Evolutionary conservation across 108 stramenopile genomes (phyloP).

Genomic region (Cylindrotheca fusiformis): DNA sequence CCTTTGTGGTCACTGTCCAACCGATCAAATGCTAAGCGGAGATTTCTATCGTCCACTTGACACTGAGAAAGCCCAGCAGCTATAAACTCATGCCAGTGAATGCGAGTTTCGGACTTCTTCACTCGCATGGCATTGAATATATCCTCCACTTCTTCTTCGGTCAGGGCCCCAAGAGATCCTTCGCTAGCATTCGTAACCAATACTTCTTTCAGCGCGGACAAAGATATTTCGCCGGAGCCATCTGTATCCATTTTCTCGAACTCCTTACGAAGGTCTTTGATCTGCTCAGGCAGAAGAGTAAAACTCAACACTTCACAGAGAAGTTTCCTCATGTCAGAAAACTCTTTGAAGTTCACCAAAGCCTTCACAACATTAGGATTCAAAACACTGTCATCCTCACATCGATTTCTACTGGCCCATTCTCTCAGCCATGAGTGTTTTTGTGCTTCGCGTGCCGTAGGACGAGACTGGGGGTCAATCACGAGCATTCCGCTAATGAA

Average conservation of each 20-base stretch:
- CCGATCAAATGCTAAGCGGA: slow-evolving; percentile 83
- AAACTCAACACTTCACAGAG: slow-evolving; percentile 87
- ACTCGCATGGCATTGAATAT: slow-evolving; percentile 89
- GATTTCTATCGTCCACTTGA: slow-evolving; percentile 84
- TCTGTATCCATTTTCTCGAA: slow-evolving; percentile 86
- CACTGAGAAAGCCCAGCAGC: slow-evolving; percentile 86
- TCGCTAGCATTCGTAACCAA: slow-evolving; percentile 80
- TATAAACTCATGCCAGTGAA: slow-evolving; percentile 91
- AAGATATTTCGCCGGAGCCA: slow-evolving; percentile 81
- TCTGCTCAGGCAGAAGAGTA: slow-evolving; percentile 86
- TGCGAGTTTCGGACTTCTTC: slow-evolving; percentile 72
- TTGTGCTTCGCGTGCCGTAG: slow-evolving; percentile 85
- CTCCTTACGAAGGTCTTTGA: slow-evolving; percentile 78
- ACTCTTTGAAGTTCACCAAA: slow-evolving; percentile 81
- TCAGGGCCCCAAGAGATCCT: slow-evolving; percentile 78
- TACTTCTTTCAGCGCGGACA: slow-evolving; percentile 72
- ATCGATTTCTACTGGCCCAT: slow-evolving; percentile 54
- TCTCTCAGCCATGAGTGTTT: slow-evolving; percentile 82
- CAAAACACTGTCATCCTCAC: slow-evolving; percentile 48
- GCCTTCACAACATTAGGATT: slow-evolving; percentile 80
- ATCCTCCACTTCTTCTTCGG: slow-evolving; percentile 86
- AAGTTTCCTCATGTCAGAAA: slow-evolving; percentile 85
- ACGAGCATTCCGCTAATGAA: slow-evolving; percentile 84
- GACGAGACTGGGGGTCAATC: slow-evolving; percentile 77
- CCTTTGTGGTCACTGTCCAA: slow-evolving; percentile 87